phyloP scores from a whole-genome alignment of 768 basidiomycete genomes.

The Suillus alpinus region DNA sequence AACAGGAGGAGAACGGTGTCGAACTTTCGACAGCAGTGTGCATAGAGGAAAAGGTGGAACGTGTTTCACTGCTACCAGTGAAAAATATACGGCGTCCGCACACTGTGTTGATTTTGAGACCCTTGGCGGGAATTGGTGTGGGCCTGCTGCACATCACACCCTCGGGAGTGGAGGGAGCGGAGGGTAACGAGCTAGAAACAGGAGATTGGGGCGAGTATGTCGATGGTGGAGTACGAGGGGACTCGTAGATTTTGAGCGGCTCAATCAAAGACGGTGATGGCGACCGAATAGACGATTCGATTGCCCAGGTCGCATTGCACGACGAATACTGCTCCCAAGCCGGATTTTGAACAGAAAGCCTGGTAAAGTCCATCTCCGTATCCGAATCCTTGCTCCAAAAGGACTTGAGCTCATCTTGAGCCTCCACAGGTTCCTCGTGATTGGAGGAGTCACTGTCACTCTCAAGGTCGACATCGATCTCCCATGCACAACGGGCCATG shows the following conservation, averaged over 20 bases:
- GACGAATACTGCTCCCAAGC: constrained; percentile 38
- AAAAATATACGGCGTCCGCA: constrained; percentile 35
- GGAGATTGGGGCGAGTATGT: constrained; percentile 49
- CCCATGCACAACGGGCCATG: constrained; percentile 77
- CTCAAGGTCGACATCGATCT: constrained; percentile 63
- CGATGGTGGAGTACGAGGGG: constrained; percentile 48
- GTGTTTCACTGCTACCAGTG: constrained; percentile 42
- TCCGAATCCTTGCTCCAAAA: constrained; percentile 57
- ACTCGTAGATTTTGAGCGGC: constrained; percentile 42
- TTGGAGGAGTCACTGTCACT: constrained; percentile 61
- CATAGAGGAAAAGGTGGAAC: constrained; percentile 58
- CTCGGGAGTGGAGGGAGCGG: constrained; percentile 60
- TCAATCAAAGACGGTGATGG: constrained; percentile 35
- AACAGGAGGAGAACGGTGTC: constrained; percentile 56
- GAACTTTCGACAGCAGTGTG: constrained; percentile 69
- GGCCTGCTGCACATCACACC: constrained; percentile 39
- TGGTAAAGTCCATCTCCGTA: constrained; percentile 32
- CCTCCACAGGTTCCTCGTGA: constrained; percentile 39
- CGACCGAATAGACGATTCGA: constrained; percentile 51
- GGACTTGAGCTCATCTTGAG: constrained; percentile 43
- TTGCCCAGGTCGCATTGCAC: constrained; percentile 54
- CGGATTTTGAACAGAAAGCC: constrained; percentile 27
- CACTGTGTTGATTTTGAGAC: constrained; percentile 60
- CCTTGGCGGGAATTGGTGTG: constrained; percentile 34
- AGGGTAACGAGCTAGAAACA: constrained; percentile 38